Evolutionary conservation across 1,284 basidiomycete species (phyloP).

Genomic region (Pascua sp.): DNA sequence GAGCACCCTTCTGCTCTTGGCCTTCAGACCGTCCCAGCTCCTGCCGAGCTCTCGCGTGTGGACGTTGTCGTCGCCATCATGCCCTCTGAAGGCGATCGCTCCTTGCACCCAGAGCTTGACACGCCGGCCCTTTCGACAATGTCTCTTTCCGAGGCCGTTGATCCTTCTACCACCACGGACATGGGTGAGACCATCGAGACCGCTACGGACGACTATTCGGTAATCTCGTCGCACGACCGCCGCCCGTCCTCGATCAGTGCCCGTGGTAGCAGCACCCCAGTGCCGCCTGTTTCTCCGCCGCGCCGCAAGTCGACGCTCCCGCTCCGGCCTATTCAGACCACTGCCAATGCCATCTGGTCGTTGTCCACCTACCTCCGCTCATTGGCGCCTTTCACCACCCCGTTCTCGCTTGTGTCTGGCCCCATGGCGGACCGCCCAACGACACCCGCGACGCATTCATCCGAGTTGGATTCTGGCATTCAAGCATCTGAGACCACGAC

Average conservation of each 20-base stretch:
- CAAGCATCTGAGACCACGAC: too few species aligned
- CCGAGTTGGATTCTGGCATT: too few species aligned
- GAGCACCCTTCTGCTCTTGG: conserved; percentile 13
- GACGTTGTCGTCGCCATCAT: conserved; percentile 31
- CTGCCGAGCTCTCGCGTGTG: conserved; percentile 31
- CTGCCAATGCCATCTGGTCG: conserved; percentile 39
- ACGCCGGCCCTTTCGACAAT: conserved; percentile 44
- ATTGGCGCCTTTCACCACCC: conserved; percentile 33
- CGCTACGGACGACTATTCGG: conserved; percentile 32
- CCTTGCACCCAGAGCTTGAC: conserved; percentile 22
- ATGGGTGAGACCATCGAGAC: conserved; percentile 28
- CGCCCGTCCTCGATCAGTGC: conserved; percentile 3
- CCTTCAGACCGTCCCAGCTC: conserved; percentile 26
- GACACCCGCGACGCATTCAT: too few species aligned
- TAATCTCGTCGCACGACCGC: conserved; percentile 18
- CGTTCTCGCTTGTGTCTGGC: neutral
- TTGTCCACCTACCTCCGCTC: conserved; percentile 37
- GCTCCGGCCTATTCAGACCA: conserved; percentile 29
- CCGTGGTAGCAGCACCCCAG: neutral
- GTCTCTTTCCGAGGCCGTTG: conserved; percentile 40
- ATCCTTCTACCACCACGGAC: conserved; percentile 30
- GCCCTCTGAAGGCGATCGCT: conserved; percentile 6
- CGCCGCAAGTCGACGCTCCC: conserved; percentile 16
- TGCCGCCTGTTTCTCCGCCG: neutral
- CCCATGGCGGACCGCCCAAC: too few species aligned